Conservation (phyloP, 169 alveolate genomes). For the Miamiensis avidus region DNA sequence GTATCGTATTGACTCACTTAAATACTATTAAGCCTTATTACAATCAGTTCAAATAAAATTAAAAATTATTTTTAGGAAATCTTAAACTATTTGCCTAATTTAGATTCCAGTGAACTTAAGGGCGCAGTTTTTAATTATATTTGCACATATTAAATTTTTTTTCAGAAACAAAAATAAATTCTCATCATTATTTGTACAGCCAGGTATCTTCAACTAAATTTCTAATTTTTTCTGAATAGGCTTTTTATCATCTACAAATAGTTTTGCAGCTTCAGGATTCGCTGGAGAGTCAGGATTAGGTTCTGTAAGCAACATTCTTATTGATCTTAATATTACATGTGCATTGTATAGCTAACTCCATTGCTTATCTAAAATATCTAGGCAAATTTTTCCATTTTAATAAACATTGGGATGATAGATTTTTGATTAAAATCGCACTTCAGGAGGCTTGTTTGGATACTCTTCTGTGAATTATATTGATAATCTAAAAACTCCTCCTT, state of each 20-base stretch:
- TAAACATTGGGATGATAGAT: constrained; percentile 88
- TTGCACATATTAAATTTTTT: too few relatives aligned
- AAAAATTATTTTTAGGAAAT: too few relatives aligned
- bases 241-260: constrained; percentile 91
- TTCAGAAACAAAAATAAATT: too few relatives aligned
- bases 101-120: too few relatives aligned
- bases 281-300: constrained; percentile 98
- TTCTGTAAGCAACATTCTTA: constrained; percentile 95
- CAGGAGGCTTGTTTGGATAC: constrained; percentile 84
- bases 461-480: constrained; percentile 81
- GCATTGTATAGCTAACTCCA: constrained; percentile 98
- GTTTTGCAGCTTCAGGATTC: constrained; percentile 95
- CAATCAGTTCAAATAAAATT: too few relatives aligned
- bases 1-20: too few relatives aligned
- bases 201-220: constrained; percentile 83
- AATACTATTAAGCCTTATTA: too few relatives aligned
- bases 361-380: constrained; percentile 88
- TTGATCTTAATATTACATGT: constrained; percentile 95
- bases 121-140: too few relatives aligned
- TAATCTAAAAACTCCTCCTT: constrained; percentile 94
- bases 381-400: constrained; percentile 78
- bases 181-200: too few relatives aligned
- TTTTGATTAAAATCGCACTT: constrained; percentile 67
- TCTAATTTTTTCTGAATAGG: constrained; percentile 90
- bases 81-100: too few relatives aligned